Conservation (phyloP, 2,329 filamentous ascomycete species). For the Beauveria scarabaeidicola region DNA sequence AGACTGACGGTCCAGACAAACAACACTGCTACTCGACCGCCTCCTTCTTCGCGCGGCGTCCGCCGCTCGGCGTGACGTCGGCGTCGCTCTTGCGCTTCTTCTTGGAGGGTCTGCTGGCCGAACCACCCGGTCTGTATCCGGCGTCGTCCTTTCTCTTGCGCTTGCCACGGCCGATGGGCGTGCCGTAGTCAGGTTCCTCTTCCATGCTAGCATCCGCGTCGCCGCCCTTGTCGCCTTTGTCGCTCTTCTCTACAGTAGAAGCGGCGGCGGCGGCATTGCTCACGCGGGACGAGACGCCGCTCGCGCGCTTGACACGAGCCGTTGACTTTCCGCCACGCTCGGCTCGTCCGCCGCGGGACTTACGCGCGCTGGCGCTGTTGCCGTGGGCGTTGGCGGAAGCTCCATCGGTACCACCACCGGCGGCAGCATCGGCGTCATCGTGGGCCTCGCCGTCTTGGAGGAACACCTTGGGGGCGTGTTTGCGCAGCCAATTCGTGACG, state of each 20-base stretch:
- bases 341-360: conserved; percentile 26
- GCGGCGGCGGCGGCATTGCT: conserved; percentile 21
- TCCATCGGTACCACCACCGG: conserved; percentile 24
- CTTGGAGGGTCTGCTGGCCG: conserved; percentile 44
- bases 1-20: not conserved
- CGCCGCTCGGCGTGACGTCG: conserved; percentile 26
- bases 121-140: conserved; percentile 52
- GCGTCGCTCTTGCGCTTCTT: conserved; percentile 51
- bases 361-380: conserved; percentile 23
- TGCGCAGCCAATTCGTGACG: conserved; percentile 90
- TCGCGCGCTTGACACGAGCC: conserved; percentile 29
- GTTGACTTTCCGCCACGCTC: conserved; percentile 31
- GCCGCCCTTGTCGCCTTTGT: conserved; percentile 13
- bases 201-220: conserved; percentile 32
- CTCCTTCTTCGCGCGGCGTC: conserved; percentile 29
- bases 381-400: not conserved
- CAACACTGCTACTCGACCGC: not conserved
- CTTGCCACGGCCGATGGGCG: conserved; percentile 29
- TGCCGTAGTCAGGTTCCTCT: conserved; percentile 29
- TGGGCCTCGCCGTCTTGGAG: conserved; percentile 60
- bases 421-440: conserved; percentile 21
- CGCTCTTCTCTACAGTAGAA: conserved; percentile 17
- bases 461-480: conserved; percentile 77
- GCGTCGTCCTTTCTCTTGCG: conserved; percentile 52
- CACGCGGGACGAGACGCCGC: conserved; percentile 17